Evolutionary conservation across 2,329 filamentous ascomycete species (phyloP).

Genomic region (Hypoxylon sp.): DNA sequence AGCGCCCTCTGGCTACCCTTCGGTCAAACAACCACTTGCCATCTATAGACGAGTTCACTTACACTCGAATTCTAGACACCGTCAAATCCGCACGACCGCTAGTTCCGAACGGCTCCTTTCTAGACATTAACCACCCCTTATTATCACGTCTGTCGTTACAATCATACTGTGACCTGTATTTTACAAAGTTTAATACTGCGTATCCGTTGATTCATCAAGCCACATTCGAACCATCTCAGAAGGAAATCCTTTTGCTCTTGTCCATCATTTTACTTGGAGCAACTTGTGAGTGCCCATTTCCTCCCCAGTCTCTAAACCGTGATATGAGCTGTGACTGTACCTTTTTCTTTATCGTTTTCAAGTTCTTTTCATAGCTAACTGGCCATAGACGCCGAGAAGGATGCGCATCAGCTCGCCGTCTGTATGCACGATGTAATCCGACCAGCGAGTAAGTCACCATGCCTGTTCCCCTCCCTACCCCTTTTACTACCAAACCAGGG

Average conservation of each 20-base stretch:
- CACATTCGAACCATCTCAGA: constrained; percentile 60
- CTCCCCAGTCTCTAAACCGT: no score
- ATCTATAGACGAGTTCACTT: constrained; percentile 48
- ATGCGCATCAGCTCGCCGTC: constrained; percentile 66
- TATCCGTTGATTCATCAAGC: constrained; percentile 67
- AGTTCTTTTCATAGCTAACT: neutral
- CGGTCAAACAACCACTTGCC: constrained; percentile 32
- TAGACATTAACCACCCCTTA: constrained; percentile 59
- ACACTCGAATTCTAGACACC: constrained; percentile 50
- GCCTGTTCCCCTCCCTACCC: no score
- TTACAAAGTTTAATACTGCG: constrained; percentile 65
- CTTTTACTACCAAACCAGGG: no score
- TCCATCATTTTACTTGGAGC: constrained; percentile 67
- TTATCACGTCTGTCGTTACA: constrained; percentile 61
- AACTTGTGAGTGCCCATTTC: constrained; percentile 57
- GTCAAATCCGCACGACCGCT: constrained; percentile 58
- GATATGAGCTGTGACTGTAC: no score
- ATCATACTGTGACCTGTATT: constrained; percentile 66
- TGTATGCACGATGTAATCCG: constrained; percentile 68
- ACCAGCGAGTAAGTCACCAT: constrained; percentile 52
- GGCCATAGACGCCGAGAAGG: constrained; percentile 57
- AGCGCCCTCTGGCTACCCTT: constrained; percentile 29
- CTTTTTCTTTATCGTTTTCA: neutral
- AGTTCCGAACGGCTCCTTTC: constrained; percentile 55
- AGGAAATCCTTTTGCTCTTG: constrained; percentile 61